Percentiles rank a stretch among this genome's conserved stretches.
Evolutionary conservation across 2,329 filamentous ascomycete species (phyloP).

Genomic region (Colletotrichum phormii): DNA sequence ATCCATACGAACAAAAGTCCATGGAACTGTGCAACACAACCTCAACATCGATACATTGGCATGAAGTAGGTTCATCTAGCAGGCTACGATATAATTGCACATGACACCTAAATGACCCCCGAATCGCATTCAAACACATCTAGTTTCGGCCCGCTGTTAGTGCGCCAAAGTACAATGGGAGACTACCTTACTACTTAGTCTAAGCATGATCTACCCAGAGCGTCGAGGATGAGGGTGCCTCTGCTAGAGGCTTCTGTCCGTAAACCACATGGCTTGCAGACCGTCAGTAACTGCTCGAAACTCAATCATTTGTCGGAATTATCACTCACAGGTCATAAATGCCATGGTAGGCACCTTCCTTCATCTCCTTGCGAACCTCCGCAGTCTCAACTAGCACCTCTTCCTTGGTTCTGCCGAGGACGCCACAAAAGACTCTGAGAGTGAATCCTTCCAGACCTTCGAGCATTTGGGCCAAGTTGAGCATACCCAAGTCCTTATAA

Average conservation of each 20-base stretch:
- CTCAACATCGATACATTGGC: no score
- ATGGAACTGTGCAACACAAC: no score
- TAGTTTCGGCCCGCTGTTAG: no score
- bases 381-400: constrained; percentile 44
- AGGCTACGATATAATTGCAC: no score
- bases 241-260: background rate
- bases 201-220: no score
- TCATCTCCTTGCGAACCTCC: constrained; percentile 44
- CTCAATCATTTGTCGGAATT: background rate
- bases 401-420: constrained; percentile 42
- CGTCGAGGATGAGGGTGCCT: background rate
- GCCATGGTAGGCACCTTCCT: background rate
- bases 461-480: constrained; percentile 33
- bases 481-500: constrained; percentile 46
- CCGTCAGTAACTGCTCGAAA: background rate
- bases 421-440: constrained; percentile 43
- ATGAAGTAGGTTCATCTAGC: no score
- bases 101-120: no score
- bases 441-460: constrained; percentile 41
- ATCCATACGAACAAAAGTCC: no score
- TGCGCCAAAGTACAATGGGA: no score
- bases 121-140: no score
- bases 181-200: no score
- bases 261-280: background rate
- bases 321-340: background rate